Conservation (phyloP, 176 grass and related monocot genomes). For the Triticum timopheevii region DNA sequence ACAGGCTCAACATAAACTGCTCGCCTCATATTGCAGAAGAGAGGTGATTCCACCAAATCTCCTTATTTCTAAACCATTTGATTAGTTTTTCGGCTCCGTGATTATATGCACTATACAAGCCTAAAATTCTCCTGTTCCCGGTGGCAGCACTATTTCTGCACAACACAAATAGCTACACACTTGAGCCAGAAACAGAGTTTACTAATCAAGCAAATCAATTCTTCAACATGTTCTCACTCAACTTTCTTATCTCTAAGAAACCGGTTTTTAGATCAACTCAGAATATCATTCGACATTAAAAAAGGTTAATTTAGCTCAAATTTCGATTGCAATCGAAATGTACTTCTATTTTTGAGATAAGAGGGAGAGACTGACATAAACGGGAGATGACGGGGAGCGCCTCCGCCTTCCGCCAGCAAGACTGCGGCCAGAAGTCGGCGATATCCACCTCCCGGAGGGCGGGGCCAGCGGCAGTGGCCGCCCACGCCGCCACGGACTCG, state of each 20-base stretch:
- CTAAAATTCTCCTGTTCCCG: not conserved
- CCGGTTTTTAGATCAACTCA: not conserved
- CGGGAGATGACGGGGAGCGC: constrained; percentile 61
- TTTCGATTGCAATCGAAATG: not conserved
- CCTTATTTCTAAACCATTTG: not conserved
- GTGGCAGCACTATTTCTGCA: not conserved
- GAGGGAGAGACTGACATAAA: constrained; percentile 41
- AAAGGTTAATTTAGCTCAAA: not conserved
- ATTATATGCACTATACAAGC: too few relatives aligned
- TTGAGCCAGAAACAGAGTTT: not conserved
- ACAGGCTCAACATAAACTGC: not conserved
- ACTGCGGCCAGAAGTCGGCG: constrained; percentile 70
- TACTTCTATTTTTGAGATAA: not conserved
- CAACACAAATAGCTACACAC: not conserved
- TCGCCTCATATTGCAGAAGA: not conserved
- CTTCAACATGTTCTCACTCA: not conserved
- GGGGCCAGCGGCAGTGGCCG: constrained; percentile 24
- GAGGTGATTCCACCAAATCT: not conserved
- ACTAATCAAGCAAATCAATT: not conserved
- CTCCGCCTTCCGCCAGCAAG: constrained; percentile 69
- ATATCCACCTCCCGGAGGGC: constrained; percentile 49
- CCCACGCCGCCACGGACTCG: constrained; percentile 49
- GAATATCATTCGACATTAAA: not conserved
- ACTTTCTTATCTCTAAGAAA: not conserved
- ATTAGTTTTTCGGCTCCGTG: not conserved